These are phyloP conservation scores for Elasticomyces elasticus DNA, from an alignment of 495 filamentous ascomycete species.

Conservation along the genomic window DNA sequence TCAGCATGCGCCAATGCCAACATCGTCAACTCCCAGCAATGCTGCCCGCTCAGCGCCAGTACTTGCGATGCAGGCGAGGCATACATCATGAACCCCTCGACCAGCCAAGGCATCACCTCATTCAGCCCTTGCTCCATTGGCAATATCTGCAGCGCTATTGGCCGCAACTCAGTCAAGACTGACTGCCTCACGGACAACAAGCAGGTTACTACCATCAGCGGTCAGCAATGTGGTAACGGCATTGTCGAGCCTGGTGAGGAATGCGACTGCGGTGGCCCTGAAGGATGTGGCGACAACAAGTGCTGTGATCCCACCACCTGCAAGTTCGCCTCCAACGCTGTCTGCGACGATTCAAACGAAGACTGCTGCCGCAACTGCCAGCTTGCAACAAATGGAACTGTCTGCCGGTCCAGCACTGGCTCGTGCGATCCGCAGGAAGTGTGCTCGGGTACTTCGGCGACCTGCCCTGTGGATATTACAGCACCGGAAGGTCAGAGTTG, in stretches of 20 bases:
- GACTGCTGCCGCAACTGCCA: conserved; percentile 79
- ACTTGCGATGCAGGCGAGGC: conserved; percentile 64
- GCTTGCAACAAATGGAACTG: conserved; percentile 50
- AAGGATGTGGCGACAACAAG: conserved; percentile 57
- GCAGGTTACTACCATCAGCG: conserved; percentile 74
- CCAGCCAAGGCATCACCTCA: conserved; percentile 53
- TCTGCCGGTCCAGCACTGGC: conserved; percentile 72
- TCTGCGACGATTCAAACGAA: conserved; percentile 86
- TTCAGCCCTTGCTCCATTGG: conserved; percentile 87
- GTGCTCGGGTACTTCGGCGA: conserved; percentile 62
- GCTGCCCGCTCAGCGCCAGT: conserved; percentile 64
- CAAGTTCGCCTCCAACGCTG: conserved; percentile 64
- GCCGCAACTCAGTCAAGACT: conserved; percentile 65
- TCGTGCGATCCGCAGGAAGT: conserved; percentile 74
- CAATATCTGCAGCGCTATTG: conserved; percentile 89
- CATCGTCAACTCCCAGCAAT: conserved; percentile 60
- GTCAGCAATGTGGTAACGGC: conserved; percentile 86
- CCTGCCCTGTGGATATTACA: conserved; percentile 63
- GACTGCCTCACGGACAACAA: conserved; percentile 72
- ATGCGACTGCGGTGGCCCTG: conserved; percentile 81
- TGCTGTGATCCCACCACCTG: conserved; percentile 87
- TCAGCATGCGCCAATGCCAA: conserved; percentile 53
- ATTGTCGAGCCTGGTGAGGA: conserved; percentile 93
- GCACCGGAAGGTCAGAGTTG: conserved; percentile 61
- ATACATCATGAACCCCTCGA: conserved; percentile 95